Base-by-base conservation (phyloP, 805 yeast species). In the Wickerhamiella musiphila region DNA sequence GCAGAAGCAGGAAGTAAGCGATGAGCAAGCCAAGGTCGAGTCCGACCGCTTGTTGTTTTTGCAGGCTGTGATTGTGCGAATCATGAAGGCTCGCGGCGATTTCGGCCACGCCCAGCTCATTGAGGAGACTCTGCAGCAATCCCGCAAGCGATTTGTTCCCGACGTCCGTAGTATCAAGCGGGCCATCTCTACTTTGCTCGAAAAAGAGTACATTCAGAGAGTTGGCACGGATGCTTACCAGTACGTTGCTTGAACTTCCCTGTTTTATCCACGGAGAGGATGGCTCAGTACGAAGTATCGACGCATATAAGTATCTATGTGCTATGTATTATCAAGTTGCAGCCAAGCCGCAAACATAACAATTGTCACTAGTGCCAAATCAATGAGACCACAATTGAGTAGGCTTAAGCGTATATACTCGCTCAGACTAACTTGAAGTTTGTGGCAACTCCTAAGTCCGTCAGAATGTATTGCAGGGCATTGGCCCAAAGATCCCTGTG, bases 11-110 rank as follows among this genome's bases (percentile, higher is more conserved):
- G 94, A 81, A 43, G 61, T 66, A 21, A 81, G 72, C 22, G 82
- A 76, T 36, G 67, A 83, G 2, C 75, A 70, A 42, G 73, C 70
- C 52, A 93, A 83, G 48, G 71, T 86, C 30, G 82, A 75, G 46
- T 90, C 82, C 47, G 83, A 83, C 38, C 69, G 94, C 50, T 77
- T 76, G 56, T 72, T 78, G 49, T 75, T 74, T 57, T 62, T 90
- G 45, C 79, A 82, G 49, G 94, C 96, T 2, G 79, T 93, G 48
- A 82, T 90, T 56, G 96, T 86, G 24, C 68, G 98, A 47, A 79
- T 86, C 49, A 90, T 86, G 96, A 86, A 86, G 60, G 84, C 94
- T 1, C 68, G 94, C 49, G 78, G 83, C 53, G 65, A 63, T 27
- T 61, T 81, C 45, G 70, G 70, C 41, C 95, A 84, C 51, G 77